phyloP scores from a whole-genome alignment of 2,329 filamentous ascomycete species.

The Epichloe aotearoae region DNA sequence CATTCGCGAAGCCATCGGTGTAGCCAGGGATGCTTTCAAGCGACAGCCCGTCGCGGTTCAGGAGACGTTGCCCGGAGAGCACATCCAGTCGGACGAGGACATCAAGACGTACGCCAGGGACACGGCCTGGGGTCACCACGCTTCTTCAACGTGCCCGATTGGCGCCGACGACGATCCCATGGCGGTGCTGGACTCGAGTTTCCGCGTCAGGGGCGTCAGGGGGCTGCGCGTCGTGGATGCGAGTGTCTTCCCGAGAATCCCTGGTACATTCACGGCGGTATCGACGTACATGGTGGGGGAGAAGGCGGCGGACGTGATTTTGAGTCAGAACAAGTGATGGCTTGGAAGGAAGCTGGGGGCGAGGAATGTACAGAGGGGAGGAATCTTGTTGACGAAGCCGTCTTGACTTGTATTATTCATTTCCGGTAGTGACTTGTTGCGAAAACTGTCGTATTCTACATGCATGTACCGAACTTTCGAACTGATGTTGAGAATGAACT shows the following conservation, averaged over 20 bases:
- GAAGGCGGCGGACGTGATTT: constrained; percentile 30
- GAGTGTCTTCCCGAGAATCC: constrained; percentile 33
- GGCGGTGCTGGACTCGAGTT: constrained; percentile 41
- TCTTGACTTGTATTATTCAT: no score
- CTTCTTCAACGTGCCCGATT: constrained; percentile 41
- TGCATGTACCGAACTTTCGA: no score
- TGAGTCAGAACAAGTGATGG: not conserved
- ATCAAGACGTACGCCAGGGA: constrained; percentile 33
- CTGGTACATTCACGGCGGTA: constrained; percentile 34
- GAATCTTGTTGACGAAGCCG: no score
- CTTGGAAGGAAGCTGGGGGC: not conserved
- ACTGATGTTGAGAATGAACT: no score
- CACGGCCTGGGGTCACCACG: constrained; percentile 43
- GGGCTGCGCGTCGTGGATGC: constrained; percentile 46
- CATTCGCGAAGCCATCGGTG: constrained; percentile 39
- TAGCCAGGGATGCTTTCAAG: constrained; percentile 31
- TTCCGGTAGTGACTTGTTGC: no score
- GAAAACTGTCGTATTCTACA: not conserved
- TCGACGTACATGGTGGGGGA: constrained; percentile 41
- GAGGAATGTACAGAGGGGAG: no score
- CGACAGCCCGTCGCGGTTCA: constrained; percentile 7
- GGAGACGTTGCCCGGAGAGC: constrained; percentile 20
- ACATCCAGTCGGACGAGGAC: constrained; percentile 25
- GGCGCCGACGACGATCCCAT: constrained; percentile 37
- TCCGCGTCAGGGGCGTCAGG: constrained; percentile 38